These are phyloP conservation scores for Flaveria floridana DNA, from an alignment of 140 eudicot genomes.

Conservation along the genomic window DNA sequence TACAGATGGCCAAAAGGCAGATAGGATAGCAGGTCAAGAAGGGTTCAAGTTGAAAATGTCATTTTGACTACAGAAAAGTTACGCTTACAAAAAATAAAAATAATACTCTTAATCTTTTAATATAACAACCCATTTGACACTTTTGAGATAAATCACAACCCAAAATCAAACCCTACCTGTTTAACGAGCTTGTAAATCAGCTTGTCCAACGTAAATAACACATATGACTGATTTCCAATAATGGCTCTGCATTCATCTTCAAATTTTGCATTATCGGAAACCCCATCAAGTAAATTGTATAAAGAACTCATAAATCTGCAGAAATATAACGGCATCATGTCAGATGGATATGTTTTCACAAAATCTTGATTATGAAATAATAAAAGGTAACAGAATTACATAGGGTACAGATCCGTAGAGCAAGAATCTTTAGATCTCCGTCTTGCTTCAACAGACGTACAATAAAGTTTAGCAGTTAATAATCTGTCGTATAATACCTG, in stretches of 20 bases:
- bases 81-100: not conserved
- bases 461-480: slow-evolving; percentile 59
- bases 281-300: slow-evolving; percentile 84
- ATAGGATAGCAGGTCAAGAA: not conserved
- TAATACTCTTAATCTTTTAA: not conserved
- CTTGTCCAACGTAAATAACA: slow-evolving; percentile 89
- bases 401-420: slow-evolving; percentile 63
- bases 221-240: slow-evolving; percentile 90
- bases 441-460: slow-evolving; percentile 52
- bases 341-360: slow-evolving; percentile 2
- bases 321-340: slow-evolving; percentile 12
- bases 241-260: slow-evolving; percentile 94
- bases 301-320: slow-evolving; percentile 81
- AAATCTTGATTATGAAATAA: slow-evolving; percentile 3
- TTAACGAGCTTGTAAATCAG: slow-evolving; percentile 85
- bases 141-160: not conserved
- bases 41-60: not conserved
- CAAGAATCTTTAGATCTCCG: slow-evolving; percentile 55
- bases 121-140: not conserved
- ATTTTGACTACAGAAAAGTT: not conserved
- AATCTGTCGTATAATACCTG: slow-evolving; percentile 83
- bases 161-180: slow-evolving; percentile 49
- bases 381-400: slow-evolving; percentile 37
- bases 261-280: slow-evolving; percentile 76
- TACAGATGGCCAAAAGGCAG: not conserved